Conservation (phyloP, 345 rosid genomes). For the Limnanthes douglasii region DNA sequence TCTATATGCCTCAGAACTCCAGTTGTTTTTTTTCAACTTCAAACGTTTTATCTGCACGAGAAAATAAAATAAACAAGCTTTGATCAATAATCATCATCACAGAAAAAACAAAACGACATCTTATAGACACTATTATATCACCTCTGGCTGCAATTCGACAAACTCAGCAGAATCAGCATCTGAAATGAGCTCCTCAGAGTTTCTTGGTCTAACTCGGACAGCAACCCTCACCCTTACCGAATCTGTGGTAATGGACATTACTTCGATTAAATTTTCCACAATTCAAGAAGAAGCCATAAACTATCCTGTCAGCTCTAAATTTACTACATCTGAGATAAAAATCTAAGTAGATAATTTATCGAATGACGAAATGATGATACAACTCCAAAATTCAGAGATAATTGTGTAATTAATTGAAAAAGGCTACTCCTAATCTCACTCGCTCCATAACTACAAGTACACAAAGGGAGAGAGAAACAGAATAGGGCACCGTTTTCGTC, state of each 20-base stretch:
- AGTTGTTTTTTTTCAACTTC: conserved; percentile 74
- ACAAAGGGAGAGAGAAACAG: not conserved
- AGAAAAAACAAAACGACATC: too few species aligned
- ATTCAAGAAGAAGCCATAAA: conserved; percentile 1
- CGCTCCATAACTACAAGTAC: not conserved
- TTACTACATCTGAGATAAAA: not conserved
- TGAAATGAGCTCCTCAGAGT: conserved; percentile 46
- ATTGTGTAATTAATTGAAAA: too few species aligned
- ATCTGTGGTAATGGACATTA: conserved; percentile 18
- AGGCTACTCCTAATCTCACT: too few species aligned
- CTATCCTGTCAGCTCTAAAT: not conserved
- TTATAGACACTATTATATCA: conserved; percentile 5
- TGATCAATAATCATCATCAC: too few species aligned
- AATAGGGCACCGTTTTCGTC: conserved; percentile 31
- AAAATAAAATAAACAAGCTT: not conserved
- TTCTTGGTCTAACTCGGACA: conserved; percentile 72
- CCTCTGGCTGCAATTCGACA: conserved; percentile 89
- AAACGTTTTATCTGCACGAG: conserved; percentile 55
- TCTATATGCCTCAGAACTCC: conserved; percentile 75
- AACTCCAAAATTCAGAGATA: too few species aligned
- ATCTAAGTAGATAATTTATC: not conserved
- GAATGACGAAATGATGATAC: too few species aligned
- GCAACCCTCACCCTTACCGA: conserved; percentile 84
- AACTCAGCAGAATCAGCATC: conserved; percentile 84
- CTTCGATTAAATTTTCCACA: too few species aligned